A percentile compares a stretch with the other conserved stretches of the same genome.
phyloP scores from a whole-genome alignment of 139 green algal species.

The Nannochloris sp. region DNA sequence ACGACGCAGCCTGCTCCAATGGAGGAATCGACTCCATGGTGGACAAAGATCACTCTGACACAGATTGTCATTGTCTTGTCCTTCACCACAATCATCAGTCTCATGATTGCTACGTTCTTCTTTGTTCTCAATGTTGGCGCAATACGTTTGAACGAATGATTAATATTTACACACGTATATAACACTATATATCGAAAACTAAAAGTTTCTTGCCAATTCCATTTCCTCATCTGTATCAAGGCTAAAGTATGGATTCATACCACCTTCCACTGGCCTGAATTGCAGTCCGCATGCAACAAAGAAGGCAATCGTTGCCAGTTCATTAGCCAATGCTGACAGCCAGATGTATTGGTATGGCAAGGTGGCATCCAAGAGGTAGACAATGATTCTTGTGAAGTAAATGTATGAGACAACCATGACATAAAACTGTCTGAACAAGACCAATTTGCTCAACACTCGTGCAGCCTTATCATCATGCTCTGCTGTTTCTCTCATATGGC shows the following conservation, averaged over 20 bases:
- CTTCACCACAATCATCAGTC: conserved; percentile 63
- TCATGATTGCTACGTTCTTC: conserved; percentile 69
- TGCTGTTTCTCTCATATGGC: conserved; percentile 67
- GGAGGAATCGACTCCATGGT: conserved; percentile 40
- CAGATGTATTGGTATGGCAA: conserved; percentile 69
- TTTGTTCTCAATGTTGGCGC: conserved; percentile 56
- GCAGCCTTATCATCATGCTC: conserved; percentile 65
- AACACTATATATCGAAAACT: neutral
- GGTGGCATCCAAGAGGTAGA: conserved; percentile 80
- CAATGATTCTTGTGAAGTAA: conserved; percentile 98
- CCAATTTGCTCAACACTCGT: conserved; percentile 67
- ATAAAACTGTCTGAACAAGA: conserved; percentile 94
- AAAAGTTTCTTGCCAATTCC: conserved; percentile 4
- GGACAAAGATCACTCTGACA: conserved; percentile 56
- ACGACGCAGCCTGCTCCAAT: conserved; percentile 50
- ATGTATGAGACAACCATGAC: conserved; percentile 90
- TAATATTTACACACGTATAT: conserved; percentile 5
- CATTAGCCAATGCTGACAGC: conserved; percentile 49
- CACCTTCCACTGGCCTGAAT: conserved; percentile 54
- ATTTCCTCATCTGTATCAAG: conserved; percentile 16
- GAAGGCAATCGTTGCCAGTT: conserved; percentile 82
- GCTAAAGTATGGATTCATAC: conserved; percentile 70
- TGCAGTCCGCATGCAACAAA: conserved; percentile 74
- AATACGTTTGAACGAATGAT: conserved; percentile 48
- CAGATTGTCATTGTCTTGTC: conserved; percentile 62